phyloP scores from a whole-genome alignment of 1,284 basidiomycete species.

The Termitomyces sp. region DNA sequence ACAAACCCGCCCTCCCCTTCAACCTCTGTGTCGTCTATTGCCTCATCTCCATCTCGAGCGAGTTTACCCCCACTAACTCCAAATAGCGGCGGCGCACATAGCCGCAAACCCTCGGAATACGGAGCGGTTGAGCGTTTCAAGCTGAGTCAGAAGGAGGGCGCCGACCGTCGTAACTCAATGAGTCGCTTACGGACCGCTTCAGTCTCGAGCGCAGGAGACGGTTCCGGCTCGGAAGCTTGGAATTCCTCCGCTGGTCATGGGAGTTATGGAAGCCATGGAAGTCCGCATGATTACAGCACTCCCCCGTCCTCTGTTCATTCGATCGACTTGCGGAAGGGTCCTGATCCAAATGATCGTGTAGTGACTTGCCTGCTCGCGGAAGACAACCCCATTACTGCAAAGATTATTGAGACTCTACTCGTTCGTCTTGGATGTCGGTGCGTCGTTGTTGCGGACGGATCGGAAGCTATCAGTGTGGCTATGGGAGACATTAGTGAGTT shows the following conservation, averaged over 20 bases:
- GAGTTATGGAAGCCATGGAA: constrained; percentile 40
- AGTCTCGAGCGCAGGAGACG: constrained; percentile 70
- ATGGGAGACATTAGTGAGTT: constrained; percentile 93
- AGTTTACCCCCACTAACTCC: constrained; percentile 69
- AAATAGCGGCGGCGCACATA: constrained; percentile 55
- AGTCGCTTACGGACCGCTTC: constrained; percentile 86
- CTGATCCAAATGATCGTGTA: constrained; percentile 69
- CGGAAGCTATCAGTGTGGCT: constrained; percentile 93
- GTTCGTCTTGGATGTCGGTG: constrained; percentile 91
- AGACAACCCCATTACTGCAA: constrained; percentile 95
- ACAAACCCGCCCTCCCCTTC: constrained; percentile 84
- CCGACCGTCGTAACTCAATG: constrained; percentile 79
- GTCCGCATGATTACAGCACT: constrained; percentile 45
- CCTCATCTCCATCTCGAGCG: constrained; percentile 83
- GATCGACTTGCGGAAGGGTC: constrained; percentile 65
- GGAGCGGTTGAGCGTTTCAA: constrained; percentile 85
- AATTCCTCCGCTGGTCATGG: constrained; percentile 51
- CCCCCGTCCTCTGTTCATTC: constrained; percentile 77
- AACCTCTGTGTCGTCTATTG: constrained; percentile 89
- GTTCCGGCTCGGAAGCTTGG: constrained; percentile 74
- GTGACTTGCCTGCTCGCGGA: constrained; percentile 94
- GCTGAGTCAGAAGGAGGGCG: constrained; percentile 67
- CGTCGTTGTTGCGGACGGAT: constrained; percentile 92
- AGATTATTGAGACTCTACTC: constrained; percentile 92
- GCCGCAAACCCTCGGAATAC: constrained; percentile 80